Evolutionary conservation across 768 basidiomycete genomes (phyloP).

Genomic region (Termitomyces bulborhizus): DNA sequence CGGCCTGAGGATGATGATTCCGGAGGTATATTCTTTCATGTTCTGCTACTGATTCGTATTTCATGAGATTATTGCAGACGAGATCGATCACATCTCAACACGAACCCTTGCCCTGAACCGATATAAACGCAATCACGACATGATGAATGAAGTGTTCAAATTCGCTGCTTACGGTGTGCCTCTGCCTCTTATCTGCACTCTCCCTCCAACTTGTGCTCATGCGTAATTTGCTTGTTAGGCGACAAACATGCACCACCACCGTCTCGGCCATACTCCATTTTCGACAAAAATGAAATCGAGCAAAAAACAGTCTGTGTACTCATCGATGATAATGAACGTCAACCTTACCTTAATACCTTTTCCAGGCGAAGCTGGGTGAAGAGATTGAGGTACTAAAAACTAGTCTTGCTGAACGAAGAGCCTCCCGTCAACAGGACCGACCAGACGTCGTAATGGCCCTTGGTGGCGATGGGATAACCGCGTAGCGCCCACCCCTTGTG

Average conservation of each 20-base stretch:
- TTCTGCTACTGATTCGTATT: background rate
- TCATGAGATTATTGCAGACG: slow-evolving; percentile 34
- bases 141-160: slow-evolving; percentile 79
- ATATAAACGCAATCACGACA: slow-evolving; percentile 76
- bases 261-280: slow-evolving; percentile 51
- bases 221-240: slow-evolving; percentile 23
- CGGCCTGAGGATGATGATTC: slow-evolving; percentile 57
- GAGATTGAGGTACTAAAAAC: slow-evolving; percentile 54
- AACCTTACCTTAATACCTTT: background rate
- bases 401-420: slow-evolving; percentile 39
- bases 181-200: background rate
- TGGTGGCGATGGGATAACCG: slow-evolving; percentile 4
- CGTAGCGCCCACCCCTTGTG: background rate
- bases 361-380: slow-evolving; percentile 47
- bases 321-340: background rate
- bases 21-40: slow-evolving; percentile 35
- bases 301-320: slow-evolving; percentile 43
- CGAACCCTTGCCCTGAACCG: slow-evolving; percentile 65
- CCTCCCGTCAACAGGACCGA: slow-evolving; percentile 16
- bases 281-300: slow-evolving; percentile 52
- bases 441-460: slow-evolving; percentile 7
- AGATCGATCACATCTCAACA: slow-evolving; percentile 65
- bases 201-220: background rate
- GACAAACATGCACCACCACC: slow-evolving; percentile 34
- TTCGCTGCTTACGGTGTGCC: slow-evolving; percentile 59